These are phyloP conservation scores for Calonectria multiphialidica DNA, from an alignment of 2,329 filamentous ascomycete genomes.

Conservation along the genomic window DNA sequence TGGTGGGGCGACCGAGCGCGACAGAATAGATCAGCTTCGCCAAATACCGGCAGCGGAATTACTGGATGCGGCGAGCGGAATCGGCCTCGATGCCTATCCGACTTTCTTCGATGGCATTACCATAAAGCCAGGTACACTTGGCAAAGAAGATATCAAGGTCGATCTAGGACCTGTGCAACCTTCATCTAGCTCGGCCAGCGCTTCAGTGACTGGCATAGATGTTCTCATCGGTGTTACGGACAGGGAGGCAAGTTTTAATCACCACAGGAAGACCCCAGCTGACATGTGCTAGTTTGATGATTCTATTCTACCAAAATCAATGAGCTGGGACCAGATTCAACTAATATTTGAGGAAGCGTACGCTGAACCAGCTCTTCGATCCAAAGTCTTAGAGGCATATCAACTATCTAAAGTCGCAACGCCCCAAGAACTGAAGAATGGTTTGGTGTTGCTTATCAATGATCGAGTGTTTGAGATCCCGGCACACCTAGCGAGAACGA, in stretches of 20 bases:
- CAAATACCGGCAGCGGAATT: background rate
- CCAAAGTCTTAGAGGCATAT: background rate
- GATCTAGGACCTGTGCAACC: background rate
- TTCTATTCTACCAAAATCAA: background rate
- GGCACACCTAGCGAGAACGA: background rate
- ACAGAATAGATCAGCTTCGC: conserved; percentile 2
- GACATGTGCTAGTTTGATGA: background rate
- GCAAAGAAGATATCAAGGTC: background rate
- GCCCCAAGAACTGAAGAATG: background rate
- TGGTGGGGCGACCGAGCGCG: background rate
- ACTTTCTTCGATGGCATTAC: background rate
- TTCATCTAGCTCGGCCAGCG: too few relatives aligned
- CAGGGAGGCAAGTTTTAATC: background rate
- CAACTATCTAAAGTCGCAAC: background rate
- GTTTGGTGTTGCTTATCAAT: background rate
- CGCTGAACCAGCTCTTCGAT: background rate
- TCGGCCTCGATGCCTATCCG: background rate
- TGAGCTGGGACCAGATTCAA: background rate
- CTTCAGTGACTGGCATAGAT: background rate
- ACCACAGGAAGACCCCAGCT: background rate
- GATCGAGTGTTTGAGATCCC: background rate
- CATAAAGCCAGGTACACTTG: background rate
- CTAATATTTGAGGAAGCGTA: background rate
- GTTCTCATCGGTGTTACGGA: background rate
- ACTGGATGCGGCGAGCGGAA: background rate